These are phyloP conservation scores for Picocystis salinarum DNA, from an alignment of 139 green algal species.

Conservation along the genomic window DNA sequence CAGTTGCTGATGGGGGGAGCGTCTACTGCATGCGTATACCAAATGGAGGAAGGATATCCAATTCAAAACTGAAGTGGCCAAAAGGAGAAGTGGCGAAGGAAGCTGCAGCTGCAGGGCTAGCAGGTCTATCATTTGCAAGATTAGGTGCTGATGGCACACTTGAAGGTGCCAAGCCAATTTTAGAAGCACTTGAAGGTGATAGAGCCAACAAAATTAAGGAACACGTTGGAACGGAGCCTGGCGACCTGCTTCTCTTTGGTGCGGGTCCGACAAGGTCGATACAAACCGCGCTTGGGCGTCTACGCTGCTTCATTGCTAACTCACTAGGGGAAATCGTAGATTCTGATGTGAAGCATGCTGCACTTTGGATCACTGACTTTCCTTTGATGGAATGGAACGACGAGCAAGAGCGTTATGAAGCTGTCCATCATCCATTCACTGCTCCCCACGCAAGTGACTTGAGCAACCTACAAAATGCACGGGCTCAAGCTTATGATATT, in stretches of 20 bases:
- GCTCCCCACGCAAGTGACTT: slow-evolving; percentile 58
- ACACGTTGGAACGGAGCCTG: too few species aligned
- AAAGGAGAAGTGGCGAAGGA: slow-evolving; percentile 35
- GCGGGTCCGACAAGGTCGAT: slow-evolving; percentile 42
- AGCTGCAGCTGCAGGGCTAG: slow-evolving; percentile 34
- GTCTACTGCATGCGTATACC: slow-evolving; percentile 72
- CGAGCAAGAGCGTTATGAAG: slow-evolving; percentile 46
- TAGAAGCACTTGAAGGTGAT: too few species aligned
- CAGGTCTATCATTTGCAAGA: slow-evolving; percentile 49
- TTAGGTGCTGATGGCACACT: slow-evolving; percentile 39
- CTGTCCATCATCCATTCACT: slow-evolving; percentile 95
- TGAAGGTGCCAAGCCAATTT: too few species aligned
- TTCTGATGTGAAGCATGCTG: slow-evolving; percentile 30
- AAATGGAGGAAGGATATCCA: slow-evolving; percentile 57
- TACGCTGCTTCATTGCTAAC: slow-evolving; percentile 60
- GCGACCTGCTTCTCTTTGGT: slow-evolving; percentile 73
- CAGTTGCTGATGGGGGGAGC: slow-evolving; percentile 37
- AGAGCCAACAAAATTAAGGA: too few species aligned
- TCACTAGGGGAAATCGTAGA: slow-evolving; percentile 42
- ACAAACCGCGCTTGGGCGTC: slow-evolving; percentile 53
- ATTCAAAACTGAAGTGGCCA: slow-evolving; percentile 24
- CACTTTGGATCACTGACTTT: slow-evolving; percentile 93
- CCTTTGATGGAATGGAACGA: slow-evolving; percentile 92
- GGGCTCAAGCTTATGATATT: slow-evolving; percentile 81
- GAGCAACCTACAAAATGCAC: slow-evolving; percentile 17